Evolutionary conservation across 805 yeast species (phyloP), one percentile per base, ranked within the genome.

Genomic region (Yarrowia sp.): DNA sequence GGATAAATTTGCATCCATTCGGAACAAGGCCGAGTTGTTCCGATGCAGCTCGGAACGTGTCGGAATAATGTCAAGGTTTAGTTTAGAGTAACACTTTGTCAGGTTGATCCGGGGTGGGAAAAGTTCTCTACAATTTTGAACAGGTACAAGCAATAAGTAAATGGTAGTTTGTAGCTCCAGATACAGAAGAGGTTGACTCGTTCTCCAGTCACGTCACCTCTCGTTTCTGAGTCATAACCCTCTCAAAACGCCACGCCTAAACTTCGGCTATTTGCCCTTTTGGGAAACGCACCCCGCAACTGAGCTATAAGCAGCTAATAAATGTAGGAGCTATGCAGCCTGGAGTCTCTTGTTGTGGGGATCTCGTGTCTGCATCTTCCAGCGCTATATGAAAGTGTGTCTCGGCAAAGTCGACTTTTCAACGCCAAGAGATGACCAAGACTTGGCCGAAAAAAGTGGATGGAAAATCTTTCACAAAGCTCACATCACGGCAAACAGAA

Each of bases 261-360:
- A 19, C 19, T 52, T 52, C 26, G 32, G 12, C 15, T 16, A 32
- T 10, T 3, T 12, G 32, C 59, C 35, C 11, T 5, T 53, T 53
- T 19, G 14, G 59, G 59, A 53, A 53, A 53, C 19, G 45, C 22
- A 38, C 59, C 59, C 59, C 59, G 43, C 58, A 53, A 50, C 38
- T 14, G 43, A 16, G n/a, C 32, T 36, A 40, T 38, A 10, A 3
- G 11, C 8, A 19, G 43, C 2, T 14, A 19, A 19, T 16, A 52
- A 16, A 53, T 11, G 42, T 38, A 4, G 5, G 45, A 11, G 19
- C 15, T 3, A 12, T 53, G 59, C 59, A 53, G 43, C 5, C 14
- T 16, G 12, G 14, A 8, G 38, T n/a, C 15, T 40, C 8, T 22
- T n/a, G 7, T 12, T 36, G 41, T 10, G 26, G 19, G 19, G 19